A percentile compares a stretch with the other conserved stretches of the same genome.
Evolutionary conservation across 495 filamentous ascomycete species (phyloP).

Genomic region (Xylaria flabelliformis): DNA sequence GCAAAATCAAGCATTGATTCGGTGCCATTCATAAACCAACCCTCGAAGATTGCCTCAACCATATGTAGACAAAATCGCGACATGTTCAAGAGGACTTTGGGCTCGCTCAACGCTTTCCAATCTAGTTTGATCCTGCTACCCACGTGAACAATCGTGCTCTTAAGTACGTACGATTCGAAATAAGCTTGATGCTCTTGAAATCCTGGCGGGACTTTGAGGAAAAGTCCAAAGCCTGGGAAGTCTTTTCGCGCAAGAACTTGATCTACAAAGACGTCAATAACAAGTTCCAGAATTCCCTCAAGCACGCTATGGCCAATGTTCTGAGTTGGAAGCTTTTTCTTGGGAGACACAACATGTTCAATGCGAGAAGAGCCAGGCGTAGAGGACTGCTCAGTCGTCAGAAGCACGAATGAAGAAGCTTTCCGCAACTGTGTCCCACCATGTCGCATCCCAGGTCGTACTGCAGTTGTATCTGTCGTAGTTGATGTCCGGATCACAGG

Average conservation of each 20-base stretch:
- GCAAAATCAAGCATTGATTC: slow-evolving; percentile 83
- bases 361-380: slow-evolving; percentile 67
- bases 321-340: slow-evolving; percentile 56
- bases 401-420: slow-evolving; percentile 87
- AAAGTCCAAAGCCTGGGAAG: slow-evolving; percentile 86
- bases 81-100: slow-evolving; percentile 84
- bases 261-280: slow-evolving; percentile 79
- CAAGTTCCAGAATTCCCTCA: slow-evolving; percentile 75
- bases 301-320: slow-evolving; percentile 71
- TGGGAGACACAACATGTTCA: slow-evolving; percentile 64
- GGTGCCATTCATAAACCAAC: slow-evolving; percentile 91
- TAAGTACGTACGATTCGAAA: slow-evolving; percentile 89
- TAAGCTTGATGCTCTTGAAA: slow-evolving; percentile 93
- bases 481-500: slow-evolving; percentile 76
- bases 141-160: slow-evolving; percentile 73
- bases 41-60: slow-evolving; percentile 89
- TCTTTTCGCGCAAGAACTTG: slow-evolving; percentile 85
- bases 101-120: slow-evolving; percentile 75
- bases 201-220: slow-evolving; percentile 87
- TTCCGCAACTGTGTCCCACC: slow-evolving; percentile 67
- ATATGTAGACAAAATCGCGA: slow-evolving; percentile 79
- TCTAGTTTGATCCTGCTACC: slow-evolving; percentile 72
- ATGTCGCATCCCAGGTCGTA: slow-evolving; percentile 42
- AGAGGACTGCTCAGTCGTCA: slow-evolving; percentile 70
- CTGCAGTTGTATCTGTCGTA: slow-evolving; percentile 48